phyloP scores from a whole-genome alignment of 192 early-diverging fungal genomes.

The Dissophora ornata region DNA sequence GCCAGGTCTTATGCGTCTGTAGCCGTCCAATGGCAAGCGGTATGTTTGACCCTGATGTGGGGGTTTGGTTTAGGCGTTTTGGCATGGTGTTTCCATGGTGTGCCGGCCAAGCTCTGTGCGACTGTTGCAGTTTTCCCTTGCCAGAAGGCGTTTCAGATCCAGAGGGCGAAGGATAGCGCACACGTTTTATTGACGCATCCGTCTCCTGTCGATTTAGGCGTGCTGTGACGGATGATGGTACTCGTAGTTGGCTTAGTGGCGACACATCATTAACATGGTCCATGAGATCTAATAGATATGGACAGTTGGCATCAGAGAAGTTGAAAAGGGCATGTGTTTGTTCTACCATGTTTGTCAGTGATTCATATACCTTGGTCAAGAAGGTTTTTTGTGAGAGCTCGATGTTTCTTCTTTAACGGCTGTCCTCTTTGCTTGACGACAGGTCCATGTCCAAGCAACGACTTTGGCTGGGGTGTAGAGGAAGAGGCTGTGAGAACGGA shows the following conservation, averaged over 20 bases:
- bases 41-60: not conserved
- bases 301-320: not conserved
- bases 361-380: constrained; percentile 12
- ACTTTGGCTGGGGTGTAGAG: constrained; percentile 11
- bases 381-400: constrained; percentile 15
- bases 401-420: not conserved
- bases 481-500: not conserved
- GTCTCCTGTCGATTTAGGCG: not conserved
- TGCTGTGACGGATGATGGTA: not conserved
- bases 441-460: constrained; percentile 28
- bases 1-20: too few species aligned
- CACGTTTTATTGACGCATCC: not conserved
- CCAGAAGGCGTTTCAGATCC: not conserved
- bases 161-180: not conserved
- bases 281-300: constrained; percentile 20
- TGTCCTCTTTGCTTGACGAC: not conserved
- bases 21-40: too few species aligned
- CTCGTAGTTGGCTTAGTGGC: not conserved
- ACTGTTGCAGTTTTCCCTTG: not conserved
- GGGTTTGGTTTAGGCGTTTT: not conserved
- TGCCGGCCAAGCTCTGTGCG: not conserved
- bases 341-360: not conserved
- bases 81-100: not conserved
- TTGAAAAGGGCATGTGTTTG: not conserved
- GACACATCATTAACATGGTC: constrained; percentile 28